Percentiles rank a stretch among this genome's conserved stretches.
phyloP scores from a whole-genome alignment of 345 rosid genomes.

The Carallia brachiata region DNA sequence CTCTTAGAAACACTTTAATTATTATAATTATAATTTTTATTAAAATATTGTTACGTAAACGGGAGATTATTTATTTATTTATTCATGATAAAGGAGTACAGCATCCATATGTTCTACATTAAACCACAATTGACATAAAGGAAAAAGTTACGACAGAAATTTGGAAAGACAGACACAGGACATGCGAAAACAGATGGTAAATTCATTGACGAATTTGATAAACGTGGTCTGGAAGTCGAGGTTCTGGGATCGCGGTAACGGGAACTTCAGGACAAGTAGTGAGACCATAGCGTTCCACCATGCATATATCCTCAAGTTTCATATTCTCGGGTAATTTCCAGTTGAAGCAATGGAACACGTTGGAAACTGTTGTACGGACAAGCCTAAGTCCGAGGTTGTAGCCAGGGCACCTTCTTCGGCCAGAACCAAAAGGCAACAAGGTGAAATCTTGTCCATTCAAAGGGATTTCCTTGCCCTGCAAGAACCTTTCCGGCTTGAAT shows the following conservation, averaged over 20 bases:
- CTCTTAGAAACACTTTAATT: too few species aligned
- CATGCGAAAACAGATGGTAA: too few species aligned
- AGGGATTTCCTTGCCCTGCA: conserved; percentile 7
- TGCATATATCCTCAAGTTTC: conserved; percentile 20
- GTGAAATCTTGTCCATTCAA: conserved; percentile 28
- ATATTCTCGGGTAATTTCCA: conserved; percentile 23
- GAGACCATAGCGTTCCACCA: conserved; percentile 33
- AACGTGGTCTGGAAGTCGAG: conserved; percentile 16
- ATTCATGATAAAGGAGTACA: too few species aligned
- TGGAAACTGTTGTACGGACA: conserved; percentile 27
- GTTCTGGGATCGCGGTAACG: conserved; percentile 6
- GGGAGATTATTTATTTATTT: too few species aligned
- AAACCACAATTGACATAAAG: too few species aligned
- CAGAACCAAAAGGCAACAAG: conserved; percentile 38
- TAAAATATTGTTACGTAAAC: too few species aligned
- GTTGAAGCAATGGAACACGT: conserved; percentile 28
- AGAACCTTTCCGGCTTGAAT: conserved; percentile 32
- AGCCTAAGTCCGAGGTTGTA: conserved; percentile 23
- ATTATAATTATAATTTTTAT: too few species aligned
- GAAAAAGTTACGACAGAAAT: too few species aligned
- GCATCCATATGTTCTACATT: too few species aligned
- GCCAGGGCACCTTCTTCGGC: conserved; percentile 42
- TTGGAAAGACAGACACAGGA: too few species aligned
- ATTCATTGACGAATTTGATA: too few species aligned
- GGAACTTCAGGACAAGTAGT: conserved; percentile 20